A percentile compares a stretch with the other conserved stretches of the same genome.
These are phyloP conservation scores for rapeseed (Brassica napus) DNA, from an alignment of 345 rosid genomes.

Conservation along the genomic window DNA sequence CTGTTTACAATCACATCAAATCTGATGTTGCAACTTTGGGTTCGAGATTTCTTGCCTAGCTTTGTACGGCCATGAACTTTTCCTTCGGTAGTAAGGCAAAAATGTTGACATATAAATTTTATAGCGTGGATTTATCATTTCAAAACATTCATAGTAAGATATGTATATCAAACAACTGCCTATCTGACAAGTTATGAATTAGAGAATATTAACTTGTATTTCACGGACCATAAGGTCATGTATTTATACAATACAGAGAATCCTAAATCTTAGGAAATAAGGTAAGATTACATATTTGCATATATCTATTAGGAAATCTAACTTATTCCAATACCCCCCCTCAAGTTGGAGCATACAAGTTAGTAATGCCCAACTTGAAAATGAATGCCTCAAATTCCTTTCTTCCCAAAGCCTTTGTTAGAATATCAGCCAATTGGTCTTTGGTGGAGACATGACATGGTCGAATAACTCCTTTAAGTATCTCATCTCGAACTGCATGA, in stretches of 20 bases:
- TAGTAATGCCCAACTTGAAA: too few relatives aligned
- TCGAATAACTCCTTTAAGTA: too few relatives aligned
- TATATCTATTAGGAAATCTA: too few relatives aligned
- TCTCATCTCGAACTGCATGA: too few relatives aligned
- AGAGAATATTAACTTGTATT: background rate
- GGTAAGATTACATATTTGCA: background rate
- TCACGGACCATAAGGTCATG: background rate
- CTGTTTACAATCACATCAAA: conserved; percentile 38
- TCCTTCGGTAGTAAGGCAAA: conserved; percentile 39
- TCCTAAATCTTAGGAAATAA: background rate
- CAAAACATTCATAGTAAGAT: background rate
- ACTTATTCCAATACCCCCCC: too few relatives aligned
- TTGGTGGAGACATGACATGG: too few relatives aligned
- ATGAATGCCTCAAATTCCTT: too few relatives aligned
- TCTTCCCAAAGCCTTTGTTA: too few relatives aligned
- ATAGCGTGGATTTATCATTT: background rate
- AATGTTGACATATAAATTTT: background rate
- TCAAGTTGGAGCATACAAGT: too few relatives aligned
- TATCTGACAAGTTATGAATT: background rate
- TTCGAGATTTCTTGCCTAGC: conserved; percentile 33
- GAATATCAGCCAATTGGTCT: too few relatives aligned
- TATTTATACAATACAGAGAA: background rate
- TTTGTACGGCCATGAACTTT: conserved; percentile 34
- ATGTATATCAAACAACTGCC: background rate
- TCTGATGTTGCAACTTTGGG: conserved; percentile 35